Evolutionary conservation across 345 rosid species (phyloP).

Genomic region (Corchorus capsularis): DNA sequence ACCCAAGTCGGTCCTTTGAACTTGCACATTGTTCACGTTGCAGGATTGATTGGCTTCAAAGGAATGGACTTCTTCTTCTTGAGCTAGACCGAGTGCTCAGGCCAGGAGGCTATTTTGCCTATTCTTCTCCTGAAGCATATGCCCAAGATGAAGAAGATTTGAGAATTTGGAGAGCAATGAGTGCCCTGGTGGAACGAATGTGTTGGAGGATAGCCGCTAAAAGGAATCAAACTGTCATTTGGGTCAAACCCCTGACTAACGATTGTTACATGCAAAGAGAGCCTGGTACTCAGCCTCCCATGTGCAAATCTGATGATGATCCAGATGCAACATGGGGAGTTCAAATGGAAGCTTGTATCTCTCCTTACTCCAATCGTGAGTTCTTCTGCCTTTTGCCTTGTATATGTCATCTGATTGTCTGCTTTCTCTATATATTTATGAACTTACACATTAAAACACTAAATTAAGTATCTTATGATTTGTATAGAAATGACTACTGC

Average conservation of each 20-base stretch:
- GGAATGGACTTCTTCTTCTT: slow-evolving; percentile 94
- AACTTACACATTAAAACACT: neutral
- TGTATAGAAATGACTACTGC: neutral
- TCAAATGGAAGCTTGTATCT: slow-evolving; percentile 88
- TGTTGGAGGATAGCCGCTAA: slow-evolving; percentile 91
- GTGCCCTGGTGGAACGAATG: slow-evolving; percentile 83
- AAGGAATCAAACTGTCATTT: slow-evolving; percentile 91
- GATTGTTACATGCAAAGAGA: slow-evolving; percentile 83
- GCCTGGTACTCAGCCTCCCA: slow-evolving; percentile 85
- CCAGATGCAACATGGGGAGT: slow-evolving; percentile 89
- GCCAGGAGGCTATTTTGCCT: slow-evolving; percentile 99
- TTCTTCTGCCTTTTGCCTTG: slow-evolving; percentile 5
- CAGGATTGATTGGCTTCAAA: slow-evolving; percentile 98
- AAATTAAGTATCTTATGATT: neutral
- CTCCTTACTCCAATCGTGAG: slow-evolving; percentile 88
- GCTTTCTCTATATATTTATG: neutral
- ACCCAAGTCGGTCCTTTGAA: slow-evolving; percentile 97
- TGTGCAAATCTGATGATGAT: slow-evolving; percentile 84
- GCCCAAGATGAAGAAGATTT: slow-evolving; percentile 96
- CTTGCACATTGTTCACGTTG: slow-evolving; percentile 97
- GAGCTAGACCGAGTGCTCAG: slow-evolving; percentile 93
- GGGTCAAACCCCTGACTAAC: slow-evolving; percentile 91
- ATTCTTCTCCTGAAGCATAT: slow-evolving; percentile 98
- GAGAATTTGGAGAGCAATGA: slow-evolving; percentile 92
- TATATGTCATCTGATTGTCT: neutral